phyloP scores from a whole-genome alignment of 2,329 filamentous ascomycete species.

The Penicillium psychrosexuale region DNA sequence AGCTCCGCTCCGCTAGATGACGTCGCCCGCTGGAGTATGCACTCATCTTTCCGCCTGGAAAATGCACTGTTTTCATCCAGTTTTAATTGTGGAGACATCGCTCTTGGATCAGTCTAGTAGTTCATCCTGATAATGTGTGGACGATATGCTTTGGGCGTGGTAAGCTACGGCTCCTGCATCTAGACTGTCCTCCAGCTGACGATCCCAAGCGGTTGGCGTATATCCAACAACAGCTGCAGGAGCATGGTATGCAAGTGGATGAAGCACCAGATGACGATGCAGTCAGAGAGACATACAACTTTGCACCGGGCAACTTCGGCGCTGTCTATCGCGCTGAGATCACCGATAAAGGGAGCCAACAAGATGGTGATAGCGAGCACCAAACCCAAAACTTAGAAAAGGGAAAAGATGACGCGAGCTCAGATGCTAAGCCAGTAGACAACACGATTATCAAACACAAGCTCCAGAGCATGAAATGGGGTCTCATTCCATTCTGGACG shows the following conservation, averaged over 20 bases:
- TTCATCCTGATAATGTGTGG: conserved; percentile 58
- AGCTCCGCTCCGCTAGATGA: conserved; percentile 30
- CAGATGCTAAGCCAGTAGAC: conserved; percentile 10
- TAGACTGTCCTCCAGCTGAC: conserved; percentile 7
- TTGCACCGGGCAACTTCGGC: conserved; percentile 82
- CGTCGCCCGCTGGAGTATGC: conserved; percentile 18
- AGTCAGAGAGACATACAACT: conserved; percentile 79
- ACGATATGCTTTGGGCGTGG: conserved; percentile 62
- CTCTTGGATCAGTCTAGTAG: neutral
- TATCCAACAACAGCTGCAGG: conserved; percentile 68
- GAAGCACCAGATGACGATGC: conserved; percentile 69
- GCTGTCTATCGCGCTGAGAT: conserved; percentile 79
- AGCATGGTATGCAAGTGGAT: conserved; percentile 69
- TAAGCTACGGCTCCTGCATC: conserved; percentile 36
- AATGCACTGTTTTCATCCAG: neutral
- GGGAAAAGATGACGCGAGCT: conserved; percentile 8
- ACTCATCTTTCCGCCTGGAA: neutral
- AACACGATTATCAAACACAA: conserved; percentile 62
- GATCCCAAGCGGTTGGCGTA: conserved; percentile 66
- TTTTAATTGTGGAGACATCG: too few species aligned
- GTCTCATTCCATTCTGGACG: conserved; percentile 89
- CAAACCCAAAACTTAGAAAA: conserved; percentile 15
- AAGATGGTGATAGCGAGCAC: conserved; percentile 16
- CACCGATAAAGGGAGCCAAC: conserved; percentile 53
- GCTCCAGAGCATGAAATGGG: conserved; percentile 94